These are phyloP conservation scores for Alternaria arborescens DNA, from an alignment of 2,329 filamentous ascomycete species.

Conservation along the genomic window DNA sequence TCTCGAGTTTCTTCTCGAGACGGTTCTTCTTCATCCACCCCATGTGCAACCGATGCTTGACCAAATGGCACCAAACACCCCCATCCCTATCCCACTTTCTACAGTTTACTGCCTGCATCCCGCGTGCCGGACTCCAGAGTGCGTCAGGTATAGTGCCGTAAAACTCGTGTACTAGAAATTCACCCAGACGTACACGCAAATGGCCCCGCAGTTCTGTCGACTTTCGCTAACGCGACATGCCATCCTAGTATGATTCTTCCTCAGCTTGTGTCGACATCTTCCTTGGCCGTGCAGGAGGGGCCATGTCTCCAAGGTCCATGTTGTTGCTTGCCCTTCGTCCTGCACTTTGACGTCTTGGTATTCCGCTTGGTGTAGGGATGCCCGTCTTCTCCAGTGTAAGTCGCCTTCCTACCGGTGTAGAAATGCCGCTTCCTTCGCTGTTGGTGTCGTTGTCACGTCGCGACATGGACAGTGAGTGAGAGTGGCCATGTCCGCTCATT, in stretches of 20 bases:
- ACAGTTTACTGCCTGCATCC: conserved; percentile 22
- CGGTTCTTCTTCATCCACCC: conserved; percentile 3
- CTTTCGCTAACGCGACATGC: conserved; percentile 7
- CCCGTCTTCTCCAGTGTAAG: conserved; percentile 57
- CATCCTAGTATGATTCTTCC: conserved; percentile 64
- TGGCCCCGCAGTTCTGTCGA: conserved; percentile 26
- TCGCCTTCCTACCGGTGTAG: conserved; percentile 57
- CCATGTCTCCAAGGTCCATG: conserved; percentile 56
- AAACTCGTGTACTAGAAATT: conserved; percentile 33
- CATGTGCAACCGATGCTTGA: conserved; percentile 14
- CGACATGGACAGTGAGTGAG: conserved; percentile 43
- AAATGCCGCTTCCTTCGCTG: conserved; percentile 47
- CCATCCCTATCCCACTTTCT: not conserved
- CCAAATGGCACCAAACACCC: conserved; percentile 3
- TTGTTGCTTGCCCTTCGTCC: conserved; percentile 51
- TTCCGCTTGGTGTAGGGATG: conserved; percentile 58
- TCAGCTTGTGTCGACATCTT: conserved; percentile 62
- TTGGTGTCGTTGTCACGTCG: conserved; percentile 59
- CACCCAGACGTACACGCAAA: conserved; percentile 25
- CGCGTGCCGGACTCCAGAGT: conserved; percentile 23
- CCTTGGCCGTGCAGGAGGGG: conserved; percentile 57
- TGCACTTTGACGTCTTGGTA: conserved; percentile 63
- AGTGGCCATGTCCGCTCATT: conserved; percentile 60
- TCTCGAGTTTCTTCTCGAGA: not conserved
- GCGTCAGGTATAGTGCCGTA: conserved; percentile 30